Evolutionary conservation across 148 eudicot species (phyloP), one percentile per base, ranked within the genome.

Genomic region (Rheum nobile): DNA sequence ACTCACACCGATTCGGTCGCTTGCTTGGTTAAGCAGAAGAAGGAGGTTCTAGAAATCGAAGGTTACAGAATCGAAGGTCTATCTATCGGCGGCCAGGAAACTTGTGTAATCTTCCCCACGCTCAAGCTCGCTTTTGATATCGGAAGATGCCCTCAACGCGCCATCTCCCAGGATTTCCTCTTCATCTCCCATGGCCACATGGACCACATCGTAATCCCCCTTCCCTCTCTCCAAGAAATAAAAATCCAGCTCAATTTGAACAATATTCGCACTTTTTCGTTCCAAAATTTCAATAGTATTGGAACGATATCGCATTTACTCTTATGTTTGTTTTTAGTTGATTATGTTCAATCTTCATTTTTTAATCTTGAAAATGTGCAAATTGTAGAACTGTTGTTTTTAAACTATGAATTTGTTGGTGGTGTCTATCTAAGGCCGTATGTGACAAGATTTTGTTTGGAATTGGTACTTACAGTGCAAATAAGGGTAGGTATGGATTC

Each of bases 111-210:
- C n/a, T 74, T 91, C 77, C 92, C 97, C 5, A n/a, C 83, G 43
- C 91, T 94, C 68, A 89, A 83, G 26, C 65, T 91, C 17, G 95
- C 92, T 4, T 94, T 94, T 74, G 98, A 91, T 73, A 89, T 94
- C 67, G 97, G 98, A 68, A 86, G 88, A 80, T 94, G 98, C 75
- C 98, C 98, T 75, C 93, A 83, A 74, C 90, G 88, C 41, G 98
- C 98, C 47, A 69, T 94, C 71, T 75, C 88, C 26, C 97, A 91
- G 48, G 84, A 91, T 38, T 93, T 87, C 77, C 84, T 90, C 79
- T 90, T 93, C 79, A 88, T 93, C 75, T 93, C 98, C 21, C 98
- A 94, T 61, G 98, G 91, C 37, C 98, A 93, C 76, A 89, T 94
- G 98, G 98, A 93, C 44, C 98, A 93, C 81, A 93, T 93, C 74